Percentiles rank a stretch among this genome's conserved stretches.
These are phyloP conservation scores for Stevia rebaudiana DNA, from an alignment of 140 eudicot genomes.

Conservation along the genomic window DNA sequence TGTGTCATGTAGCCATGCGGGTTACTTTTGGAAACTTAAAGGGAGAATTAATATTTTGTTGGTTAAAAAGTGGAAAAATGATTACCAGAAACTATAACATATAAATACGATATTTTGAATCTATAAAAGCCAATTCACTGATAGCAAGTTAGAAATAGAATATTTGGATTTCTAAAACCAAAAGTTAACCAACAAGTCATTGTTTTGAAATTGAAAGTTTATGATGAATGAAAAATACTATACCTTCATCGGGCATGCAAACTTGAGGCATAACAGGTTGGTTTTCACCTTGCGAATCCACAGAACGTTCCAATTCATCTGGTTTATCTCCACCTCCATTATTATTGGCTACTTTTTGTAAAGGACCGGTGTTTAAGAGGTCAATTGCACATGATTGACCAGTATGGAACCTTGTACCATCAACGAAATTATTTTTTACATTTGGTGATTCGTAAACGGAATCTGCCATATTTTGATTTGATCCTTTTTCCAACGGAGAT, in stretches of 20 bases:
- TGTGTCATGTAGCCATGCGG: not conserved
- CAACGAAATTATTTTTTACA: conserved; percentile 23
- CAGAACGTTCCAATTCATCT: conserved; percentile 27
- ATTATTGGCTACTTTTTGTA: conserved; percentile 28
- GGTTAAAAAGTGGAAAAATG: not conserved
- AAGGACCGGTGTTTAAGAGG: conserved; percentile 21
- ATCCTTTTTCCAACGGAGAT: conserved; percentile 48
- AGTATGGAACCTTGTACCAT: conserved; percentile 23
- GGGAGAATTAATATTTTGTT: not conserved
- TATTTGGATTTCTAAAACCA: not conserved
- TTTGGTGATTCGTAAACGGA: conserved; percentile 29
- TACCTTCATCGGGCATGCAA: conserved; percentile 56
- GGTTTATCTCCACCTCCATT: conserved; percentile 24
- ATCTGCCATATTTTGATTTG: conserved; percentile 47
- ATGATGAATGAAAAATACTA: conserved; percentile 32
- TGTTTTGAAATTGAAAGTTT: conserved; percentile 8
- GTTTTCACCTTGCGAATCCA: conserved; percentile 74
- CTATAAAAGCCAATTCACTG: conserved; percentile 2
- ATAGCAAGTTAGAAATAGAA: not conserved
- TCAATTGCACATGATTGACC: conserved; percentile 27
- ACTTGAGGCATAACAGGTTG: conserved; percentile 42
- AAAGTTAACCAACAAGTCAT: not conserved
- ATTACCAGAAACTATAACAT: conserved; percentile 12
- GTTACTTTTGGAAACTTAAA: conserved; percentile 5
- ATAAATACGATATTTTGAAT: not conserved